Base-by-base conservation (phyloP, 352 stramenopile genomes). In the Globisporangium viniferum region DNA sequence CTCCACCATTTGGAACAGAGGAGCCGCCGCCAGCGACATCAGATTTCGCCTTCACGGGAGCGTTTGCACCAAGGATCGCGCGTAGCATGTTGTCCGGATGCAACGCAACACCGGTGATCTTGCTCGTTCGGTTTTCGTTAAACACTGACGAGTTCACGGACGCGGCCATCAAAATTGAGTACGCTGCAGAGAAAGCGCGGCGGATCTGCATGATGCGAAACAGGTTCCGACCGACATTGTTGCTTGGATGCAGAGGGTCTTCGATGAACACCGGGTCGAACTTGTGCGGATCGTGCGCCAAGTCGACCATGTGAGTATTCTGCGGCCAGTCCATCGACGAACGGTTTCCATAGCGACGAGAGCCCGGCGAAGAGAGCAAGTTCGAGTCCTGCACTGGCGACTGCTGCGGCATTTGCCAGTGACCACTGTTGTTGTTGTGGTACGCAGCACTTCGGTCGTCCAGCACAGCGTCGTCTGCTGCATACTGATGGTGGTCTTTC, bases 191-290 rank as follows among this genome's bases (percentile, higher is more conserved):
- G 35, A 95, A 92, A 4, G 88, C 84, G 0, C 88, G 83, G 14
- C 88, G 82, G 36, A 97, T 95, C 65, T 96, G 84, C 64, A 88
- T 93, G 72, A 98, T 98, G 54, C 96, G 89, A 73, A 99, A 99
- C 55, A 94, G 95, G 73, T 99, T 99, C 58, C 96, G 80, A 18
- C 95, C 95, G 31, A 99, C 95, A 69, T 99, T 99, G 79, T 99
- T 99, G 62, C 87, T 95, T 9, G 89, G 78, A 29, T 88, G 92
- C 20, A 99, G 73, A 4, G 95, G 96, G 73, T 99, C 96, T 73
- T 98, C 95, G 53, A 98, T 97, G 81, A 97, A 98, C 7, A 98
- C 78, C 0, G 94, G 94, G 66, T 98, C 94, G 73, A 98, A 97
- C 66, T 95, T 95, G 77, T 96, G 89, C 20, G 90, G 88, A 35